Evolutionary conservation across 2,329 filamentous ascomycete species (phyloP).

Genomic region (Penicillium sp.): DNA sequence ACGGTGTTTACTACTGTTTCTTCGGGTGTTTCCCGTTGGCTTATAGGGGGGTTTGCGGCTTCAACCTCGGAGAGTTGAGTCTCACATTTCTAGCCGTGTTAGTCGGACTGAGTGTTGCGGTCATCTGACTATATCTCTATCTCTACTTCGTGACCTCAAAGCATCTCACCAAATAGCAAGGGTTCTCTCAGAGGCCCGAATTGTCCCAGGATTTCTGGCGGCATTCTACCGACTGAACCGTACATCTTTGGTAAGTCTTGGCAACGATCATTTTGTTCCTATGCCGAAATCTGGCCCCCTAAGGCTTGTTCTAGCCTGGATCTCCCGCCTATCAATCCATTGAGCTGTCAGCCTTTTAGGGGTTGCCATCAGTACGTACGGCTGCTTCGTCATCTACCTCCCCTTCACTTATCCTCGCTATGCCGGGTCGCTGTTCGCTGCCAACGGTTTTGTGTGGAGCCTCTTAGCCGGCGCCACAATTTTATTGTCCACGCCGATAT

Average conservation of each 20-base stretch:
- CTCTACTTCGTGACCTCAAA: not conserved
- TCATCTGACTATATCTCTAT: not conserved
- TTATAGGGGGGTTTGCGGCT: slow-evolving; percentile 1
- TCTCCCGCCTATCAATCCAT: slow-evolving; percentile 44
- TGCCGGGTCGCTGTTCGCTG: slow-evolving; percentile 25
- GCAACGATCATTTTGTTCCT: too few relatives aligned
- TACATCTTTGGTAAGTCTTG: slow-evolving; percentile 44
- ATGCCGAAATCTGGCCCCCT: too few relatives aligned
- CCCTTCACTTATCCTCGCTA: slow-evolving; percentile 11
- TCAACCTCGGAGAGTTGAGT: not conserved
- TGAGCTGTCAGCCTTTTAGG: slow-evolving; percentile 41
- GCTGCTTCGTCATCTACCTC: slow-evolving; percentile 3
- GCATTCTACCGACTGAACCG: not conserved
- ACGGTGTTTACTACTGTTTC: slow-evolving; percentile 4
- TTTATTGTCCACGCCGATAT: slow-evolving; percentile 1
- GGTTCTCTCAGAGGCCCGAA: not conserved
- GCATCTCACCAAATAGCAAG: too few relatives aligned
- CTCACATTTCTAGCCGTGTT: slow-evolving; percentile 1
- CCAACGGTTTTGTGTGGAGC: slow-evolving; percentile 16
- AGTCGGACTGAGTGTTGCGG: not conserved
- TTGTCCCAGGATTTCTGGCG: not conserved
- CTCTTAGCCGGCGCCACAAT: not conserved
- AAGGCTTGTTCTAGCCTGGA: too few relatives aligned
- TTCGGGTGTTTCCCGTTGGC: slow-evolving; percentile 5
- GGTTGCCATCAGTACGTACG: not conserved